Evolutionary conservation across 345 rosid species (phyloP), one percentile per base, ranked within the genome.

Genomic region (Triadica sebifera): DNA sequence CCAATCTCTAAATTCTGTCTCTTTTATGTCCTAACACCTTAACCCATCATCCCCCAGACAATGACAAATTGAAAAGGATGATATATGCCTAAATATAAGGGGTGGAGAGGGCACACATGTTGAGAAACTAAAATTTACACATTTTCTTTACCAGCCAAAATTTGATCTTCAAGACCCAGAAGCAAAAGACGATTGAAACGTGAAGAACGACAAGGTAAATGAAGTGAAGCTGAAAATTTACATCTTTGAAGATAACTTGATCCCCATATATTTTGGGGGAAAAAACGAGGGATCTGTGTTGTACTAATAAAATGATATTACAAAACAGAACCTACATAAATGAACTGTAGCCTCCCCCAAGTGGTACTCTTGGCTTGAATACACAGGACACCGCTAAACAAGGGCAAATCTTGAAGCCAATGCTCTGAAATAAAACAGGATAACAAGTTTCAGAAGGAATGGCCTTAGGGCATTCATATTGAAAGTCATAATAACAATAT

Each of bases 321-420:
- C 50, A 64, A 49, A 16, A 65, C 60, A 45, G 51, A 50, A 69
- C 55, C 69, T 83, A 92, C 7, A 88, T 29, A 86, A 89, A 94
- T 63, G 94, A 89, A 74, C 82, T 82, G 66, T 81, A 60, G 67
- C 98, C 97, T 70, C 98, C 96, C 17, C 96, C 96, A 8, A 91
- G 97, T 38, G 94, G 96, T 71, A 89, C 90, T 81, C 86, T 87
- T 53, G 98, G 97, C 77, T 86, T 84, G 86, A 89, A 92, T 72
- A 69, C 81, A 60, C 85, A 85, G 53, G 88, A 84, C 13, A 79
- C 89, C 41, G 25, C 70, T 74, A 89, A 69, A 79, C 88, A 86
- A 72, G 89, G 86, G 84, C 96, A 94, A 74, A 62, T 79, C n/a
- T 77, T 84, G 85, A 91, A 88, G 81, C 90, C 88, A 72, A 92